Evolutionary conservation across 768 basidiomycete species (phyloP), one percentile per base, ranked within the genome.

Genomic region (Clitopilus passeckerianus): DNA sequence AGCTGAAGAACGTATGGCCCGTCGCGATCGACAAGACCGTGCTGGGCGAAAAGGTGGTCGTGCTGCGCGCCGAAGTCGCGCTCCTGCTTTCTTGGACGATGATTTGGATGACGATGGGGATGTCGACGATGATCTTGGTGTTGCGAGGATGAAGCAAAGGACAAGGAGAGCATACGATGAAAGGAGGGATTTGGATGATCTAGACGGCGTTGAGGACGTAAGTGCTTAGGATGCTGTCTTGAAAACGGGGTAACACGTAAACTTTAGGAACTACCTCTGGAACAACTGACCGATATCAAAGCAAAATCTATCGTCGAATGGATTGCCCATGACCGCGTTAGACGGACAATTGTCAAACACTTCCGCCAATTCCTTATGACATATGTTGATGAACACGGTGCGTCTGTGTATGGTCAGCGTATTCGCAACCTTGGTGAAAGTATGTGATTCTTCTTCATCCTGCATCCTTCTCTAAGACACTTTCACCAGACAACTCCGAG

Each of bases 201-300:
- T 94, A 63, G 95, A 94, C 54, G 95, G 90, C 33, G 72, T 88
- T 16, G 94, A 94, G 58, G 93, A 95, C 66, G 93, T 92, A 60
- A 60, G 89, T 76, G 6, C 18, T 59, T 44, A 53, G n/a, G 53
- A 46, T 22, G 34, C 8, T 46, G 34, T 35, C 5, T 59, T 50
- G 24, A 46, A 12, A 53, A n/a, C 12, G 34, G 34, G 41, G 56
- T 53, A 30, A 66, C 72, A 20, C 27, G 46, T 61, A 22, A 22
- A 54, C 34, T 53, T 14, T 68, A 97, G 93, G 95, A 98, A 73
- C 81, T 99, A 57, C 95, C 97, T 0, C 72, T 97, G 44, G 96
- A 98, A 70, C 93, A 99, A 76, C 80, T 99, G 9, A 92, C 93
- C 61, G 97, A 99, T 69, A 95, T 99, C 78, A 98, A 98, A 70